phyloP scores from a whole-genome alignment of 2,329 filamentous ascomycete species.

The Purpureocillium lavendulum region DNA sequence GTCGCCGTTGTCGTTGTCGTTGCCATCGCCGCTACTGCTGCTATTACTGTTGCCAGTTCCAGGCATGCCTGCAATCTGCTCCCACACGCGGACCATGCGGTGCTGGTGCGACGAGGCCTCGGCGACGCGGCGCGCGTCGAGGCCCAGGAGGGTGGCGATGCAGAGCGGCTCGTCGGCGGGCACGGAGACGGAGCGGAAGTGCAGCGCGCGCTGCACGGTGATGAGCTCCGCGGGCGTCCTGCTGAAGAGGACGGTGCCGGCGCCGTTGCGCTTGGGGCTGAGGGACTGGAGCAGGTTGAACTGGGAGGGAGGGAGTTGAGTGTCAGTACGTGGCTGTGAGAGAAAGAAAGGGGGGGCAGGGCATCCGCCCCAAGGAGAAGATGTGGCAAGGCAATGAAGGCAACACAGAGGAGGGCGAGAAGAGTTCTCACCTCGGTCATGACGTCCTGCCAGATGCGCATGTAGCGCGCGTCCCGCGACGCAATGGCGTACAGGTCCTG shows the following conservation, averaged over 20 bases:
- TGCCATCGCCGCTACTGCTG: too few relatives aligned
- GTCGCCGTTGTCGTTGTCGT: neutral
- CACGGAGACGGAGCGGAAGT: slow-evolving; percentile 19
- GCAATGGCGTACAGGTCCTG: slow-evolving; percentile 7
- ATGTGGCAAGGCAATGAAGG: too few relatives aligned
- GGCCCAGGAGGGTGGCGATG: slow-evolving; percentile 17
- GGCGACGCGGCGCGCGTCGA: slow-evolving; percentile 12
- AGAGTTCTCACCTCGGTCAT: slow-evolving; percentile 10
- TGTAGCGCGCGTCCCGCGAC: slow-evolving; percentile 6
- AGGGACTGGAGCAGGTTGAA: slow-evolving; percentile 10
- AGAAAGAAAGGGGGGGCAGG: neutral
- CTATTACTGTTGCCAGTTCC: too few relatives aligned
- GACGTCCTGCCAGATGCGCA: slow-evolving; percentile 13
- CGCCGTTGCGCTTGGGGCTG: neutral
- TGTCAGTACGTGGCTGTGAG: neutral
- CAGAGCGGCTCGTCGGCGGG: slow-evolving; percentile 20
- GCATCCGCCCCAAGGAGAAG: too few relatives aligned
- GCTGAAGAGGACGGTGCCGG: too few relatives aligned
- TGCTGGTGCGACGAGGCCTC: slow-evolving; percentile 4
- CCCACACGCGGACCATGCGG: slow-evolving; percentile 16
- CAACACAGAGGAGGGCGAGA: too few relatives aligned
- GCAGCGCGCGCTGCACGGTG: slow-evolving; percentile 15
- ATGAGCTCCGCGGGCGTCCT: slow-evolving; percentile 3
- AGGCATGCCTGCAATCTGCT: slow-evolving; percentile 5
- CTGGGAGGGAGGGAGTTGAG: too few relatives aligned